A percentile compares a stretch with the other conserved stretches of the same genome.
Evolutionary conservation across 2,329 filamentous ascomycete species (phyloP).

Genomic region (Hymenoscyphus repandus): DNA sequence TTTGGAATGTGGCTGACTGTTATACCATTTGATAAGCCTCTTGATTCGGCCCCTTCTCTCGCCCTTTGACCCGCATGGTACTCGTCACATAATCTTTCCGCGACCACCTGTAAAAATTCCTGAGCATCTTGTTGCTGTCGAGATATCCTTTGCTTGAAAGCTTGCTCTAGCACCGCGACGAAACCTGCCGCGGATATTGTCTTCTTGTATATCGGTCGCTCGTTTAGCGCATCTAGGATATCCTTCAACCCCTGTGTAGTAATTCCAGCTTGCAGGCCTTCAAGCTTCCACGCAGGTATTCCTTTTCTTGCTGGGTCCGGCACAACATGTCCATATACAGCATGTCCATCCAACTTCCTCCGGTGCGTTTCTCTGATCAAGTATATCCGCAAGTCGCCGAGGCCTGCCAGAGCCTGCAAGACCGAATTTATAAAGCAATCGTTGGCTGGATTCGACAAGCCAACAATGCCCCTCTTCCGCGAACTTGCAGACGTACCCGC

Average conservation of each 20-base stretch:
- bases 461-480: constrained; percentile 83
- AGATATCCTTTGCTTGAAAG: constrained; percentile 86
- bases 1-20: not conserved
- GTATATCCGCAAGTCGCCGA: constrained; percentile 85
- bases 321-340: constrained; percentile 64
- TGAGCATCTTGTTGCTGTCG: constrained; percentile 96
- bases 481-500: constrained; percentile 42
- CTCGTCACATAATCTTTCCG: constrained; percentile 88
- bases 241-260: constrained; percentile 87
- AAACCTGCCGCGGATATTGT: constrained; percentile 86
- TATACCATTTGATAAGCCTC: not conserved
- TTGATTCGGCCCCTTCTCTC: constrained; percentile 49
- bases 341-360: constrained; percentile 70
- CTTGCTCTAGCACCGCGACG: constrained; percentile 74
- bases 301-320: constrained; percentile 41
- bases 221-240: constrained; percentile 86
- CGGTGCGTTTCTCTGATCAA: constrained; percentile 88
- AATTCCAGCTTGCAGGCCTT: constrained; percentile 70
- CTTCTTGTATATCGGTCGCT: constrained; percentile 89
- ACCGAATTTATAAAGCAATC: constrained; percentile 97
- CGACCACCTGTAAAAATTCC: constrained; percentile 91
- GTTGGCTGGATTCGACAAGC: constrained; percentile 85
- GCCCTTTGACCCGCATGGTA: constrained; percentile 81
- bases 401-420: constrained; percentile 83
- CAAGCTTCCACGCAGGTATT: constrained; percentile 54